Evolutionary conservation across 768 basidiomycete genomes (phyloP).

Genomic region (Rhodotorula graminis): DNA sequence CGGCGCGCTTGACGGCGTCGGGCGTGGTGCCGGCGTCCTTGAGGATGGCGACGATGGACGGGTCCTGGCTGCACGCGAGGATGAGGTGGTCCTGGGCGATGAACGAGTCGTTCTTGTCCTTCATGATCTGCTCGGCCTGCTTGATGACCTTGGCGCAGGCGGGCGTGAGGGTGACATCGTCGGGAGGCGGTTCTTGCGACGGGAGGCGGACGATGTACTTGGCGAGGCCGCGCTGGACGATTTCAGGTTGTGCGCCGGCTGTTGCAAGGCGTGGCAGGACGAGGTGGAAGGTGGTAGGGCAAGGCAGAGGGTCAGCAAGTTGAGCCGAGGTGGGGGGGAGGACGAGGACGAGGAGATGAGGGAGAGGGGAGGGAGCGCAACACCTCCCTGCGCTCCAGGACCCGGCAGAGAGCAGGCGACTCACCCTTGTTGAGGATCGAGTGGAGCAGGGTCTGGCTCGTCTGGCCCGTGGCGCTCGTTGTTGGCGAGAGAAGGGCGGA

Average conservation of each 20-base stretch:
- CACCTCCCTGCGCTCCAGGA: no score
- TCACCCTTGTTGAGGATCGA: constrained; percentile 35
- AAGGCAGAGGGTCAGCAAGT: constrained; percentile 33
- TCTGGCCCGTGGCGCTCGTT: constrained; percentile 7
- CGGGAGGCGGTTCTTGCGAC: constrained; percentile 76
- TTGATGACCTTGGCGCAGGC: constrained; percentile 61
- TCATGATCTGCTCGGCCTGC: constrained; percentile 70
- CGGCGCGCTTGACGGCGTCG: constrained; percentile 65
- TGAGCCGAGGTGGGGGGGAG: neutral
- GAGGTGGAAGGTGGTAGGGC: neutral
- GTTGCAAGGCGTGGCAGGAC: constrained; percentile 35
- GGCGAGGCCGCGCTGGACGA: constrained; percentile 67
- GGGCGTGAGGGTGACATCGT: constrained; percentile 64
- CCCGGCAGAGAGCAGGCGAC: neutral
- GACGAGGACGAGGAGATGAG: neutral
- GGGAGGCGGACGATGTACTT: constrained; percentile 75
- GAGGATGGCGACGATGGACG: constrained; percentile 61
- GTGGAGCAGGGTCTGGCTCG: constrained; percentile 6
- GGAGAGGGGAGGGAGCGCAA: neutral
- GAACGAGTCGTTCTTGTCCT: constrained; percentile 73
- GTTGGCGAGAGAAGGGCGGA: constrained; percentile 72
- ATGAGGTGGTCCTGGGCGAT: constrained; percentile 90
- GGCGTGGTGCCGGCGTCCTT: constrained; percentile 67
- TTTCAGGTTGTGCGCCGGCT: constrained; percentile 70
- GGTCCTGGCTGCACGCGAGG: constrained; percentile 73